Percentiles rank a stretch among this genome's conserved stretches.
phyloP scores from a whole-genome alignment of 257 asterid genomes.

The Paulownia fortunei region DNA sequence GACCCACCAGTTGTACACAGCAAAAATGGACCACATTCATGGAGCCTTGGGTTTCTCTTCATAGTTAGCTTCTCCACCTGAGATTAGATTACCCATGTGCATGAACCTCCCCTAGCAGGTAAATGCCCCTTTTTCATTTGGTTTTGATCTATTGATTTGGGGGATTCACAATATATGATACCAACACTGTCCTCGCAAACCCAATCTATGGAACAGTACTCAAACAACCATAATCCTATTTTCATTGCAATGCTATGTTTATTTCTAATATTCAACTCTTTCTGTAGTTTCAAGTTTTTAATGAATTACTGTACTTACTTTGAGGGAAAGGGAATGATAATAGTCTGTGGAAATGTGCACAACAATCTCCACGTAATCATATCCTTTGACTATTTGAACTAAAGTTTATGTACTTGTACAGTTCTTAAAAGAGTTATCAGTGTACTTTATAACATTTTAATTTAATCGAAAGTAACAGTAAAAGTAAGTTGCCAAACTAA shows the following conservation, averaged over 20 bases:
- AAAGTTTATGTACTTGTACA: background rate
- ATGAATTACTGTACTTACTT: conserved; percentile 1
- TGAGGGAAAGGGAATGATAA: background rate
- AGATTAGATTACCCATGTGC: too few species aligned
- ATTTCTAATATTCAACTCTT: background rate
- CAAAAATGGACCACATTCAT: conserved; percentile 26
- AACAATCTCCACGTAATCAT: background rate
- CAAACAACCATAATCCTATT: too few species aligned
- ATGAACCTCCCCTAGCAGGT: too few species aligned
- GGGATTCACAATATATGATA: too few species aligned
- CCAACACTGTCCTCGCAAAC: too few species aligned
- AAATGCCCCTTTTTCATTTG: too few species aligned
- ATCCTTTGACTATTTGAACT: background rate
- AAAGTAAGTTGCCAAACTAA: background rate
- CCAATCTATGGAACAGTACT: too few species aligned
- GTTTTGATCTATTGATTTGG: too few species aligned
- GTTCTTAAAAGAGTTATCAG: background rate
- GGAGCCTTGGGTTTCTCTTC: conserved; percentile 8
- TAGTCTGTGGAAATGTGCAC: background rate
- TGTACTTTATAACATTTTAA: background rate
- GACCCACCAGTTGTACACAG: too few species aligned
- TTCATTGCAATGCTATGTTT: too few species aligned
- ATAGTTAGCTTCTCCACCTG: background rate
- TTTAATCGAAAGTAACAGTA: background rate
- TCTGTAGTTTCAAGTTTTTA: conserved; percentile 19